Percentiles rank a stretch among this genome's conserved stretches.
Evolutionary conservation across 73 alveolate genomes (phyloP).

Genomic region (Paramecium pentaurelia): DNA sequence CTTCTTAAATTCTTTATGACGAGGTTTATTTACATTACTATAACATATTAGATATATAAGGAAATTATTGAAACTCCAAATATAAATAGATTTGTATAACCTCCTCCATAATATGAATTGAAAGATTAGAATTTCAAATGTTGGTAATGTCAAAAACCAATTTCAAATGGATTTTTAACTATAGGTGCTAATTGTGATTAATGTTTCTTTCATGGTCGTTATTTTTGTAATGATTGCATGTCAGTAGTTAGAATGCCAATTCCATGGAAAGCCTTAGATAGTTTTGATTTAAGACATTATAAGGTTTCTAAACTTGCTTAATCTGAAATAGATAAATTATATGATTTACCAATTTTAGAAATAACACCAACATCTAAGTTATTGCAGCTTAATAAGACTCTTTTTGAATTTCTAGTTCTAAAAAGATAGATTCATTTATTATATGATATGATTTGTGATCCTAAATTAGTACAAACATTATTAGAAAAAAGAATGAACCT

Average conservation of each 20-base stretch:
- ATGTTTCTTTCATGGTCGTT: slow-evolving; percentile 41
- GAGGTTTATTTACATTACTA: neutral
- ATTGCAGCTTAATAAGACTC: neutral
- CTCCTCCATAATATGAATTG: neutral
- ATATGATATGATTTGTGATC: slow-evolving; percentile 58
- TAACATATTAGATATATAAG: neutral
- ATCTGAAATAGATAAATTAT: slow-evolving; percentile 43
- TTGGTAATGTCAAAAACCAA: neutral
- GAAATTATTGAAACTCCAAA: neutral
- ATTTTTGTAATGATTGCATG: slow-evolving; percentile 51
- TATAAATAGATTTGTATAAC: neutral
- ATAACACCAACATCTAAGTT: neutral
- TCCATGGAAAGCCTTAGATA: slow-evolving; percentile 59
- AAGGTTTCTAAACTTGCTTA: slow-evolving; percentile 55
- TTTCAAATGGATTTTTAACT: slow-evolving; percentile 9
- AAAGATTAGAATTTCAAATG: slow-evolving; percentile 16
- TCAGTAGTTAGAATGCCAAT: slow-evolving; percentile 47
- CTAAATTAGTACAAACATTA: slow-evolving; percentile 38
- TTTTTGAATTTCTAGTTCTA: slow-evolving; percentile 47
- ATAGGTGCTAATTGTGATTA: slow-evolving; percentile 45
- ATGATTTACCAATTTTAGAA: slow-evolving; percentile 45
- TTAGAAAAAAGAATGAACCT: slow-evolving; percentile 23
- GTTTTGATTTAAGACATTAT: slow-evolving; percentile 42
- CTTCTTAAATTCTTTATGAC: slow-evolving; percentile 18
- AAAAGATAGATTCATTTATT: slow-evolving; percentile 48